Conservation (phyloP, 208 protist genomes). For the Leishmania tropica region DNA sequence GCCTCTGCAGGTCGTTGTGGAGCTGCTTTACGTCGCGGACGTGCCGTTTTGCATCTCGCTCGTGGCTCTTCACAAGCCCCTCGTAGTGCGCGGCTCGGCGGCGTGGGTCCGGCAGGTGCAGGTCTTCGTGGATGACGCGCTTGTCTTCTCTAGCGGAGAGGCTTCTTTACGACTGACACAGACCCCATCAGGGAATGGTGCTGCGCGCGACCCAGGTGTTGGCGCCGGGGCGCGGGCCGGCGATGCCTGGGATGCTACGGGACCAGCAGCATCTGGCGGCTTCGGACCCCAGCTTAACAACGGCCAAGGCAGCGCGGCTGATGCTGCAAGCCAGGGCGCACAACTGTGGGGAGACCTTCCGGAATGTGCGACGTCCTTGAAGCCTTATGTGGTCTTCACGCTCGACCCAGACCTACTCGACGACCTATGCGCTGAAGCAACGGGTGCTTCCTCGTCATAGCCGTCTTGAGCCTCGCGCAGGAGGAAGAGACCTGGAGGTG, state of each 20-base stretch:
- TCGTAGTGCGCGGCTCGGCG: slow-evolving; percentile 43
- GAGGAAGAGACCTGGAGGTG: neutral
- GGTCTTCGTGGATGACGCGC: slow-evolving; percentile 59
- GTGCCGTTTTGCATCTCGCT: slow-evolving; percentile 62
- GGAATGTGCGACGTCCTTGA: slow-evolving; percentile 37
- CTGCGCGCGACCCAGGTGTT: neutral
- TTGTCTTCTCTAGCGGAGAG: slow-evolving; percentile 69
- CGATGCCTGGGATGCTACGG: neutral
- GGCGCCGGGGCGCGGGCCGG: neutral
- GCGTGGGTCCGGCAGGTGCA: slow-evolving; percentile 61
- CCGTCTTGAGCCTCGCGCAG: neutral
- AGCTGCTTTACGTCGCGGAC: slow-evolving; percentile 70
- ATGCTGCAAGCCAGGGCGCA: neutral
- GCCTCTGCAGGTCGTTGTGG: slow-evolving; percentile 44
- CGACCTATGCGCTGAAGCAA: slow-evolving; percentile 18
- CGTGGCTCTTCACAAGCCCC: slow-evolving; percentile 38
- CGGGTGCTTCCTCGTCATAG: neutral
- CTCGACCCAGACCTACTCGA: slow-evolving; percentile 45
- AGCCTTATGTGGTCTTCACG: slow-evolving; percentile 57
- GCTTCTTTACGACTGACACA: slow-evolving; percentile 25
- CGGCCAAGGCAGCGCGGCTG: neutral
- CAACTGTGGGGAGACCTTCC: slow-evolving; percentile 10
- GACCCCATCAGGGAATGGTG: neutral
- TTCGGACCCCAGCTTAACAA: neutral
- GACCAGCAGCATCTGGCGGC: neutral